Evolutionary conservation across 768 basidiomycete species (phyloP), one percentile per base, ranked within the genome.

Genomic region (Favolaschia claudopus): DNA sequence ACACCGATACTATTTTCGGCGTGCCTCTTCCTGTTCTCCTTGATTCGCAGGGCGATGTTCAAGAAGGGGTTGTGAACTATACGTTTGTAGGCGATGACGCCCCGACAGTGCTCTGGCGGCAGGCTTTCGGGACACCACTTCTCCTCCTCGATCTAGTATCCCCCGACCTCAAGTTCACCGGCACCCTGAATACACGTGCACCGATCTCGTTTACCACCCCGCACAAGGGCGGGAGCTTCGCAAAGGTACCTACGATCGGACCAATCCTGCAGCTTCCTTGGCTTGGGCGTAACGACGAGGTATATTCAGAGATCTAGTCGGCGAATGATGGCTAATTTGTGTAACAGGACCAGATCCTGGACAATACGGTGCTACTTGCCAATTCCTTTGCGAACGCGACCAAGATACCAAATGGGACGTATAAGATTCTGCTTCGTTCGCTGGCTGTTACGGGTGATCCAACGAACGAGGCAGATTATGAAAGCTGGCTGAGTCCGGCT

Each of bases 131-230:
- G 17, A 81, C 84, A 3, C 76, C 82, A 3, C 51, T 69, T 14
- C 61, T 85, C 39, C 74, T 77, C 14, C 63, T 81, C 15, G 85
- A 86, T 60, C 76, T 87, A 14, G 85, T 86, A 1, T 70, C 71
- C 27, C 47, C 80, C 1, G 64, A 77, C 58, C 75, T 78, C 65
- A 70, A 76, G 19, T 69, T 85, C 60, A 72, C 60, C 6, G 72
- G 77, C 2, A 81, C 78, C 2, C 64, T 83, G 47, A 74, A 73
- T 51, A 67, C 67, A n/a, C 74, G 73, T 32, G 70, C 28, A 12
- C 48, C 47, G 19, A 33, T 82, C 67, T 72, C 75, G 15, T 82
- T 83, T 74, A 74, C 79, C 7, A 70, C 69, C 20, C 58, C 64
- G 3, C 66, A 72, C 53, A 68, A 66, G 27, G 71, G 70, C 9